Evolutionary conservation across 495 filamentous ascomycete species (phyloP), one percentile per base, ranked within the genome.

Genomic region (Lophium mytilinum): DNA sequence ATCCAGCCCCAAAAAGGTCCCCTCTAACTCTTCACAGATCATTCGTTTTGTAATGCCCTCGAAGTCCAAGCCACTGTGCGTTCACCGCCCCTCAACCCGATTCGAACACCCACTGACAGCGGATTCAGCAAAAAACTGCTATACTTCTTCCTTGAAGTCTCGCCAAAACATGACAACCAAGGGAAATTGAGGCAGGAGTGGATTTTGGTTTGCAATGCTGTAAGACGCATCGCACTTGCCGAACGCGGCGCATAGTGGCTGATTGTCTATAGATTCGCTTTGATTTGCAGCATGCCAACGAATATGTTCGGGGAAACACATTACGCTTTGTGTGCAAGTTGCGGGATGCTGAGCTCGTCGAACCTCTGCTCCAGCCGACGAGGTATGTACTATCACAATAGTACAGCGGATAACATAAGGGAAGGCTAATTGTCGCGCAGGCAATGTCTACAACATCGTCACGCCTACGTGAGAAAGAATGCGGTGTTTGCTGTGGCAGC

Each of bases 31-130:
- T 30, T 6, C 24, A 30, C 24, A 30, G 24, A 97, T 99, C 68
- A 97, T 99, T 75, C 87, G 93, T 71, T 97, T 97, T 72, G 89
- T 99, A 61, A 97, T 97, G 94, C 94, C 94, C 1, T 92, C 89
- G 55, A 95, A 88, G 76, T 89, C 85, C 74, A 97, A 97, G 73
- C 76, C 83, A n/a, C 76, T 99, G 24, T 30, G 24, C 24, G 24
- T 6, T 30, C 24, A 30, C 24, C 24, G 24, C 24, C 24, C 6
- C 24, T 30, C 24, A 30, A 30, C 24, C 24, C 24, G 6, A 30
- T 30, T 30, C 24, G 24, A 30, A 30, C 24, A 30, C 24, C 24
- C 24, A 30, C 24, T 30, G 24, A 30, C 24, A 30, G 24, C 24
- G 24, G 6, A 30, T 3, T 3, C 24, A 30, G 24, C 65, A 99